Base-by-base conservation (phyloP, 768 basidiomycete genomes). In the Trametes cubensis region DNA sequence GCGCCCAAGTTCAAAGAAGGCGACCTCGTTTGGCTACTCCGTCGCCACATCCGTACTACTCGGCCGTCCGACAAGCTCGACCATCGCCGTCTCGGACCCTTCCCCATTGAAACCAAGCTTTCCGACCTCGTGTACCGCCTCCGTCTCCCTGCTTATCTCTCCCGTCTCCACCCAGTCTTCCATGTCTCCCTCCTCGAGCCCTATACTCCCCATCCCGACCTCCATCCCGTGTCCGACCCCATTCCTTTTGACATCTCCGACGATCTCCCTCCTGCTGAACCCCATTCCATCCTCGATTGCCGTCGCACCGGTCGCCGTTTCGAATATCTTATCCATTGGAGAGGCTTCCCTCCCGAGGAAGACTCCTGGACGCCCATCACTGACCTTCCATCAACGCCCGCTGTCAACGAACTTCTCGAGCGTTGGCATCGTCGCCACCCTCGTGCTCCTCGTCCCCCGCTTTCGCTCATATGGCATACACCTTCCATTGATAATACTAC, bases 31-130 rank as follows among this genome's bases (percentile, higher is more conserved):
- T 80, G 77, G 76, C 63, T 80, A 3, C 68, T 78, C 2, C 67
- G 69, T 10, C 67, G 67, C 25, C 75, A 81, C 62, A 78, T 81
- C 66, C 71, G 70, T 28, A 80, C 79, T 13, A 76, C 71, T n/a
- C 69, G 77, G 8, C 79, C 79, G 1, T 75, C 76, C 7, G 58
- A 69, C 40, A 81, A 81, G 65, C 76, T 81, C 66, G 53, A 54
- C 38, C 53, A 54, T 28, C 53, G 53, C 23, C 53, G 53, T 20
- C 53, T 54, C 15, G 53, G 53, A 5, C 53, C 53, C 18, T 54
- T 54, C 41, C 53, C 53, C 25, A 28, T 54, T n/a, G 53, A 54
- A 15, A 21, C 53, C 53, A 54, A 54, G 15, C 23, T 42, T 25
- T 54, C 53, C 23, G 53, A 54, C 23, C 18, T 54, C 17, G 53